Conservation (phyloP, 2,329 filamentous ascomycete species). For the Lanzia echinophila region DNA sequence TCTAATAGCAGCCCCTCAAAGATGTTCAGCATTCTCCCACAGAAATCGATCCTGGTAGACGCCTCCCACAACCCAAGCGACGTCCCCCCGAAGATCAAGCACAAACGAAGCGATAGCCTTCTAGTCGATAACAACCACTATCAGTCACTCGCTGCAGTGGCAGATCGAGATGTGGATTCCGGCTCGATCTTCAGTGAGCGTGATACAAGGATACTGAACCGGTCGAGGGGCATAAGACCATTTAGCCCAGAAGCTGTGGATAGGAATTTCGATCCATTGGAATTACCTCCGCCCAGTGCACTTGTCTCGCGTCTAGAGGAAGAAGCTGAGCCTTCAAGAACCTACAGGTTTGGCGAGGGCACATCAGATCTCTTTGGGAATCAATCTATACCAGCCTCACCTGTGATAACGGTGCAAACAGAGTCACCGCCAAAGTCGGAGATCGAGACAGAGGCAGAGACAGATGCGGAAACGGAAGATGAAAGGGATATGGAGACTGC, state of each 20-base stretch:
- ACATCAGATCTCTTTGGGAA: slow-evolving; percentile 2
- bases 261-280: slow-evolving; percentile 19
- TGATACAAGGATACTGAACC: slow-evolving; percentile 36
- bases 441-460: neutral
- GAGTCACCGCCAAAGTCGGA: no score
- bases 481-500: neutral
- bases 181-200: slow-evolving; percentile 46
- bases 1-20: slow-evolving; percentile 35
- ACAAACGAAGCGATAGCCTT: slow-evolving; percentile 48
- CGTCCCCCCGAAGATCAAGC: slow-evolving; percentile 22
- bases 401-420: neutral
- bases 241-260: slow-evolving; percentile 45
- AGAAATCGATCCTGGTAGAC: slow-evolving; percentile 56
- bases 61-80: slow-evolving; percentile 31
- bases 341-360: neutral
- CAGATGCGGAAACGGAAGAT: neutral
- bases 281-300: slow-evolving; percentile 5
- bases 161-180: slow-evolving; percentile 33
- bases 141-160: slow-evolving; percentile 49
- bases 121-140: slow-evolving; percentile 47
- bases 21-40: slow-evolving; percentile 58
- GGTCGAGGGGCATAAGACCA: slow-evolving; percentile 47
- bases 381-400: neutral
- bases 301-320: neutral
- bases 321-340: neutral